A percentile compares a stretch with the other conserved stretches of the same genome.
These are phyloP conservation scores for Fusarium sp. DNA, from an alignment of 2,329 filamentous ascomycete genomes.

Conservation along the genomic window DNA sequence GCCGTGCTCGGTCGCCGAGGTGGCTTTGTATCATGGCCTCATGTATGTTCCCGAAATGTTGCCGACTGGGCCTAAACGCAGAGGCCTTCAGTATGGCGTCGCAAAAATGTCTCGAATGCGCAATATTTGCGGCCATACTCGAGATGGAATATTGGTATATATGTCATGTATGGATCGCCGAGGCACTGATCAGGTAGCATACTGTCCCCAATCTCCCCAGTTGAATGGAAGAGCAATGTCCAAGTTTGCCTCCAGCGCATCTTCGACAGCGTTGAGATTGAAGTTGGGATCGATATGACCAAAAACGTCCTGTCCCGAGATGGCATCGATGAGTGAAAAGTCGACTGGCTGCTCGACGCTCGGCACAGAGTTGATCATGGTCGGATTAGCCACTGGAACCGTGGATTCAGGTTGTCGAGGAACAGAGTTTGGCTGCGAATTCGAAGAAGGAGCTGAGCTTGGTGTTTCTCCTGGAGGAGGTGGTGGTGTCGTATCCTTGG, in stretches of 20 bases:
- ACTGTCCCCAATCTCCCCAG: constrained; percentile 60
- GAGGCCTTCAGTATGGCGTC: background rate
- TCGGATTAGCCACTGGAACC: constrained; percentile 39
- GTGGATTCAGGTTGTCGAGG: constrained; percentile 30
- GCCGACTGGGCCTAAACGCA: background rate
- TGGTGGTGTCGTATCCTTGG: constrained; percentile 48
- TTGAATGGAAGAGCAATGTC: constrained; percentile 66
- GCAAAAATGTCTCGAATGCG: background rate
- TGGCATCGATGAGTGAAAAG: constrained; percentile 55
- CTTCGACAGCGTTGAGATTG: constrained; percentile 64
- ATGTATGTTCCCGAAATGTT: background rate
- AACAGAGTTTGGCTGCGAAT: constrained; percentile 4
- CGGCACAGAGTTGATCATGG: constrained; percentile 41
- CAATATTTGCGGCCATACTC: background rate
- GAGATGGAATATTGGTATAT: background rate
- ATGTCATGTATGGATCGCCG: background rate
- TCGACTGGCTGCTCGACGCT: constrained; percentile 53
- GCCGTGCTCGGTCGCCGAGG: background rate
- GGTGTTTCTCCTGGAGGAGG: constrained; percentile 40
- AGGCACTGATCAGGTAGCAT: constrained; percentile 41
- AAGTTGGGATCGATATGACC: constrained; percentile 67
- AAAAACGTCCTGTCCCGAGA: constrained; percentile 65
- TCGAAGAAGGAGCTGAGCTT: constrained; percentile 31
- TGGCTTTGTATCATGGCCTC: background rate
- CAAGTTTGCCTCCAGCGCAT: constrained; percentile 65